phyloP scores from a whole-genome alignment of 2,329 filamentous ascomycete genomes.

The Leptoxyphium fumago region DNA sequence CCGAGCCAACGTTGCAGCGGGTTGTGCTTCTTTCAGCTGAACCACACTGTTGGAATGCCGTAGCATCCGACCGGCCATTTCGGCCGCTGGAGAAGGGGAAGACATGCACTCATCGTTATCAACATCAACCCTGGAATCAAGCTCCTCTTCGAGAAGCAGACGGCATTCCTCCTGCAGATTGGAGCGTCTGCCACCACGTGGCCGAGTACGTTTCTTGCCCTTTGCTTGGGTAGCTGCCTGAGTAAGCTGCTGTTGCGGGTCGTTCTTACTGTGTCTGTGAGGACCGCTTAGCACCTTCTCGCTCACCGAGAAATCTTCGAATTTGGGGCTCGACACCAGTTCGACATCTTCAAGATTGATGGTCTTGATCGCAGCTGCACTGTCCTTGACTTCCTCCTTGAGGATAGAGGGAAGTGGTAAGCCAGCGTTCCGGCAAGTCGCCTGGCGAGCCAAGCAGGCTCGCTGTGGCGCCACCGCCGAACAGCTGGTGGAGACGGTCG shows the following conservation, averaged over 20 bases:
- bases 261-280: constrained; percentile 17
- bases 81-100: constrained; percentile 7
- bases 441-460: constrained; percentile 36
- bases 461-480: constrained; percentile 34
- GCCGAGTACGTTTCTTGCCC: constrained; percentile 16
- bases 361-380: constrained; percentile 11
- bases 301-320: constrained; percentile 17
- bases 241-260: constrained; percentile 4
- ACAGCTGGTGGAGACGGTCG: constrained; percentile 26
- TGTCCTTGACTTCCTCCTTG: constrained; percentile 10
- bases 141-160: constrained; percentile 16
- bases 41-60: not conserved
- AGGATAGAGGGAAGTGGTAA: constrained; percentile 11
- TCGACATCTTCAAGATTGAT: constrained; percentile 17
- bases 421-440: constrained; percentile 36
- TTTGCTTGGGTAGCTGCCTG: not conserved
- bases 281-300: constrained; percentile 18
- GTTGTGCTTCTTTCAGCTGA: constrained; percentile 11
- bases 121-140: constrained; percentile 14
- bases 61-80: not conserved
- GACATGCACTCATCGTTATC: constrained; percentile 8
- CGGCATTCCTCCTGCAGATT: constrained; percentile 22
- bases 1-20: constrained; percentile 9
- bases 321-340: constrained; percentile 16
- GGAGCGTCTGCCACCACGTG: constrained; percentile 16